Conservation (phyloP, 225 moss, liverwort and hornwort genomes). For the Antitrichia curtipendula region DNA sequence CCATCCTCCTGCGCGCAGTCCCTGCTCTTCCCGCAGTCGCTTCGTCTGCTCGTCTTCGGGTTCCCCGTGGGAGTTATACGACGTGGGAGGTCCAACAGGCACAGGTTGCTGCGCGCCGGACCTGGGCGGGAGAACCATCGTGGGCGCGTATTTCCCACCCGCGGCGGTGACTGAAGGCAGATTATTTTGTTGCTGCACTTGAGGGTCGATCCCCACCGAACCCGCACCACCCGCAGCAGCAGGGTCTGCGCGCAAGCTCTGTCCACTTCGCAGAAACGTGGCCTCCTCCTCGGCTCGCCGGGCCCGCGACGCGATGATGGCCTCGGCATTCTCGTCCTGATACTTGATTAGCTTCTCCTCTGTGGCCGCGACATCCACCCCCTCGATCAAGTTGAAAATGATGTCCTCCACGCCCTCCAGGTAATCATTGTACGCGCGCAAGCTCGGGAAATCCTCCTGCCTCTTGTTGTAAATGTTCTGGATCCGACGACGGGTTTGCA, state of each 20-base stretch:
- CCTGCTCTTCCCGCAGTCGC: constrained; percentile 53
- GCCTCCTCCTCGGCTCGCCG: constrained; percentile 37
- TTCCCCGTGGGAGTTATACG: constrained; percentile 35
- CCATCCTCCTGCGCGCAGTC: constrained; percentile 84
- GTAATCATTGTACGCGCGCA: constrained; percentile 84
- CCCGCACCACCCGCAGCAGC: not conserved
- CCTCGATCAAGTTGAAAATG: constrained; percentile 48
- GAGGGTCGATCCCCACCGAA: constrained; percentile 4
- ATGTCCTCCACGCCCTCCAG: constrained; percentile 80
- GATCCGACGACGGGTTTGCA: constrained; percentile 63
- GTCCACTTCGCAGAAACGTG: constrained; percentile 15
- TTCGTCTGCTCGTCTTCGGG: constrained; percentile 56
- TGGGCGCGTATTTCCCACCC: constrained; percentile 64
- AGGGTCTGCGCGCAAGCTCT: not conserved
- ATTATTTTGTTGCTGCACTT: constrained; percentile 1
- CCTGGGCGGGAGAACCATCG: constrained; percentile 50
- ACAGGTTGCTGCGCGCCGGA: constrained; percentile 44
- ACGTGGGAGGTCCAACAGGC: constrained; percentile 38
- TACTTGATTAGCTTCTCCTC: constrained; percentile 35
- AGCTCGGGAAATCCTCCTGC: constrained; percentile 66
- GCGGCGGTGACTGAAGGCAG: not conserved
- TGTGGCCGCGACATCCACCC: constrained; percentile 28
- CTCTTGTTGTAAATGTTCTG: constrained; percentile 75
- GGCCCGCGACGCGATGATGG: constrained; percentile 44
- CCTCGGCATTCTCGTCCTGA: constrained; percentile 40